These are phyloP conservation scores for Polyporus arcularius DNA, from an alignment of 768 basidiomycete species.

Conservation along the genomic window DNA sequence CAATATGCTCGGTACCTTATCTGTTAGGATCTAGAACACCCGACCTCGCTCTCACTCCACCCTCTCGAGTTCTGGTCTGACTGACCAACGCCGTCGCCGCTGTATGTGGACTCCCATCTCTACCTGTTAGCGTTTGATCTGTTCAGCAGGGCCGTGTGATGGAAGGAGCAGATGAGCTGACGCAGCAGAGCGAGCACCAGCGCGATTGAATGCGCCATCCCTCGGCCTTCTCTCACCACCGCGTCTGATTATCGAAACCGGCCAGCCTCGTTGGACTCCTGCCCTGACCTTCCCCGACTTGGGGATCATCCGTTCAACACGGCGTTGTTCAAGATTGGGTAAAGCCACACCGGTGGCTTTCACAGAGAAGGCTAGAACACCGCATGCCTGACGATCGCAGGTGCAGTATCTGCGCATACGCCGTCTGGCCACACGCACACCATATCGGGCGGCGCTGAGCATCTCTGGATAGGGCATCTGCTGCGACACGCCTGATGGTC, in stretches of 20 bases:
- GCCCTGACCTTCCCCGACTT: not conserved
- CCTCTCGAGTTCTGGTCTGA: not conserved
- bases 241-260: not conserved
- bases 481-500: slow-evolving; percentile 6
- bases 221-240: slow-evolving; percentile 1
- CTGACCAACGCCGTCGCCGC: not conserved
- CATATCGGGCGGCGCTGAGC: slow-evolving; percentile 17
- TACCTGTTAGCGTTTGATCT: not conserved
- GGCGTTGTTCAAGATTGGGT: slow-evolving; percentile 9
- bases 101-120: not conserved
- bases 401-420: slow-evolving; percentile 6
- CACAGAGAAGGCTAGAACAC: not conserved
- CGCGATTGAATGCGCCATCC: not conserved
- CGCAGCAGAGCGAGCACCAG: not conserved
- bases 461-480: slow-evolving; percentile 7
- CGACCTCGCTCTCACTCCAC: not conserved
- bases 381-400: slow-evolving; percentile 18
- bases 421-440: slow-evolving; percentile 10
- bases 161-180: not conserved
- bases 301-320: slow-evolving; percentile 3
- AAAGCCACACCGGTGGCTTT: not conserved
- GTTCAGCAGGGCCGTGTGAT: not conserved
- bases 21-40: not conserved
- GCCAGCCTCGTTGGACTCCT: slow-evolving; percentile 8
- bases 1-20: not conserved